Evolutionary conservation across 2,329 filamentous ascomycete species (phyloP), one percentile per base, ranked within the genome.

Genomic region (Aureobasidium melanogenum): DNA sequence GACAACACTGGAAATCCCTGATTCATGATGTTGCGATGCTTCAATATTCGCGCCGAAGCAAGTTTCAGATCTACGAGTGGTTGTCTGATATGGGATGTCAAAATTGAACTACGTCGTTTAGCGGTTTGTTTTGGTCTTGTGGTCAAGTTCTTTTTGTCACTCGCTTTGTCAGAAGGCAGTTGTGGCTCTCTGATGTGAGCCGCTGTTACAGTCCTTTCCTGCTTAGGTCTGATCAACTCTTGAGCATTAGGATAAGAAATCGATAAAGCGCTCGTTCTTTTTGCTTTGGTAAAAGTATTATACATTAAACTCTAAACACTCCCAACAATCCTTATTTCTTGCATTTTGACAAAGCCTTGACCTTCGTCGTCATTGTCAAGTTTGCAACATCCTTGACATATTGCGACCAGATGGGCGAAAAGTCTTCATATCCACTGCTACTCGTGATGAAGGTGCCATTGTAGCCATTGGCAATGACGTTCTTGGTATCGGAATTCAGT

Each of bases 1-100:
- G 44, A 63, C 55, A 14, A 7, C 47, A 6, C 22, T 66, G 39
- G 32, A 39, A n/a, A 39, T 63, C 8, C 52, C 62, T 2, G 38
- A 58, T 22, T 24, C 57, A 24, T 60, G 55, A 58, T 43, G 5
- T 14, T 10, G 0, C 14, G 30, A 50, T 3, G n/a, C 15, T 22
- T 2, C 10, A n/a, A 12, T 8, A 5, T n/a, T 12, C 9, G 26
- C 9, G n/a, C 12, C 14, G n/a, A n/a, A 22, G n/a, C 17, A 10
- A 19, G n/a, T 34, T 9, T 10, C 1, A 34, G n/a, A n/a, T 34
- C 10, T 50, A 2, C 5, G 26, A 2, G 15, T 2, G 15, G 17
- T n/a, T 28, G 44, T 28, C 24, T 47, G 24, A 10, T 26, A 47
- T 47, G 9, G 44, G 28, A 6, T 28, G 28, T 28, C 22, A 7